These are phyloP conservation scores for Salvia rosmarinus DNA, from an alignment of 257 asterid genomes.

Conservation along the genomic window DNA sequence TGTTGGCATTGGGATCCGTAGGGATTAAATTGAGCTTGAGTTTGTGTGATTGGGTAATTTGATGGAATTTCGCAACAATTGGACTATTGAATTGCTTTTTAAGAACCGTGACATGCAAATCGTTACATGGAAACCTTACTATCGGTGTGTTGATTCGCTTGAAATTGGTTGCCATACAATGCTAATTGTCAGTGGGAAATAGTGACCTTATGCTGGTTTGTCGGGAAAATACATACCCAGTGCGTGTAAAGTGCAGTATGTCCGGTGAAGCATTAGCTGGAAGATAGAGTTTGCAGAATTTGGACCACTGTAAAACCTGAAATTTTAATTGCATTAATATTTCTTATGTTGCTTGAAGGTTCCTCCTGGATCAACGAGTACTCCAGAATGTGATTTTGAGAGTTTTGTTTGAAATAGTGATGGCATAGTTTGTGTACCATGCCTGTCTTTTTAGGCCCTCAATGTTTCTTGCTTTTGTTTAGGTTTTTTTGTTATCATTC, in stretches of 20 bases:
- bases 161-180: conserved; percentile 7
- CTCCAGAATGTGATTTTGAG: conserved; percentile 5
- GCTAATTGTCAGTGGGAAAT: neutral
- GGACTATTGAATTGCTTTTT: neutral
- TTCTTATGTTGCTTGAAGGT: neutral
- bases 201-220: neutral
- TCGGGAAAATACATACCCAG: neutral
- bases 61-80: conserved; percentile 21
- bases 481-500: neutral
- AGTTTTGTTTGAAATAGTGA: conserved; percentile 9
- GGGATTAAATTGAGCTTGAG: conserved; percentile 17
- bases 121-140: neutral
- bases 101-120: conserved; percentile 25
- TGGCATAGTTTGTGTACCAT: neutral
- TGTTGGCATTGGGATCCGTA: neutral
- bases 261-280: too few relatives aligned
- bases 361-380: conserved; percentile 10
- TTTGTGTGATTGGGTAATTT: conserved; percentile 9
- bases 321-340: neutral
- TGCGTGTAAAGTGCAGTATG: neutral
- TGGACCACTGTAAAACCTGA: neutral
- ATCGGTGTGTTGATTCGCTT: neutral
- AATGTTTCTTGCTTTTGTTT: neutral
- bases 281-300: neutral
- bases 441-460: neutral